Percentiles rank a stretch among this genome's conserved stretches.
phyloP scores from a whole-genome alignment of 148 eudicot species.

The Arbutus unedo region DNA sequence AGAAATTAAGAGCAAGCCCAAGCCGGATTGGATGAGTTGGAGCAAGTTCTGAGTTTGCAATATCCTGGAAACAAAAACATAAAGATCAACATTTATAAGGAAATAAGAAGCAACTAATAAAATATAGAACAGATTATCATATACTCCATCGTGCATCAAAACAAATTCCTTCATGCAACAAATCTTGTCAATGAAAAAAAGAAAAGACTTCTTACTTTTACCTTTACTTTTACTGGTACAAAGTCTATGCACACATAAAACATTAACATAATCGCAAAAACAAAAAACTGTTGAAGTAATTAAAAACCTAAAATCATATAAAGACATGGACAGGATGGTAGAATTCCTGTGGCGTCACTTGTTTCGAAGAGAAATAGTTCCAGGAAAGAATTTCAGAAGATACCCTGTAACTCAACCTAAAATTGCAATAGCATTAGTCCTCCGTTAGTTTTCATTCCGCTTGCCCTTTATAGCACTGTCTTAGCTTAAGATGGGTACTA shows the following conservation, averaged over 20 bases:
- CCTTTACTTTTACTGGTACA: not conserved
- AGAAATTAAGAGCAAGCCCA: constrained; percentile 75
- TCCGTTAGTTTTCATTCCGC: no score
- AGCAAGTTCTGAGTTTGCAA: constrained; percentile 62
- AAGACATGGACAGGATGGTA: not conserved
- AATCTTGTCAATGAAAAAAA: not conserved
- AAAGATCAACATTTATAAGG: not conserved
- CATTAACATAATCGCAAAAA: not conserved
- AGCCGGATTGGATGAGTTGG: constrained; percentile 74
- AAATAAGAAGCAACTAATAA: not conserved
- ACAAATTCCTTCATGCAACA: not conserved
- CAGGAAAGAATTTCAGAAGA: not conserved
- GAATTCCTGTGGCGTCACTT: not conserved
- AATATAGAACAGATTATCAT: not conserved
- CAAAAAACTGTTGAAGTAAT: not conserved
- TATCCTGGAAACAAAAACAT: constrained; percentile 42
- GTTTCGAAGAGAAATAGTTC: not conserved
- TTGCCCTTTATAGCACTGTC: no score
- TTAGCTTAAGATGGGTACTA: no score
- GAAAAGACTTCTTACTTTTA: not conserved
- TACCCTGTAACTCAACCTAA: no score
- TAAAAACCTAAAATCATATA: not conserved
- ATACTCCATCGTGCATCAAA: not conserved
- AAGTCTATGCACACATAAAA: not conserved
- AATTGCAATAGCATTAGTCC: no score